These are phyloP conservation scores for Thamnidium elegans DNA, from an alignment of 192 early-diverging fungal species.

Conservation along the genomic window DNA sequence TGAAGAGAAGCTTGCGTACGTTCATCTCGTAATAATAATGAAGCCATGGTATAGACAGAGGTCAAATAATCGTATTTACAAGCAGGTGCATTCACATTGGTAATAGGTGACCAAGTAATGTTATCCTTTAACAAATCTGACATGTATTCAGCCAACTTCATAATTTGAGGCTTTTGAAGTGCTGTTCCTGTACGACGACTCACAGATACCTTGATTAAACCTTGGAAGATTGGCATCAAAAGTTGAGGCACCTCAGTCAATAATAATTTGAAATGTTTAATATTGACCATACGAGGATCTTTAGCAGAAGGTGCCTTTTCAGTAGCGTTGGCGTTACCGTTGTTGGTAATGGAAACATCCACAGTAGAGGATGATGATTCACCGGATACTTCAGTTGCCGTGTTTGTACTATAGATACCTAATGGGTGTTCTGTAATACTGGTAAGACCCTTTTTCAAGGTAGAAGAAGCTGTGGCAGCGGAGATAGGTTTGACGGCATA, in stretches of 20 bases:
- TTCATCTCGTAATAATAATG: conserved; percentile 59
- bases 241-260: conserved; percentile 64
- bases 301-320: conserved; percentile 30
- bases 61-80: conserved; percentile 56
- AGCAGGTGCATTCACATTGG: conserved; percentile 15
- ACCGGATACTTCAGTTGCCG: conserved; percentile 6
- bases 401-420: conserved; percentile 19
- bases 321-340: conserved; percentile 3
- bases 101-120: conserved; percentile 34
- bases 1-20: conserved; percentile 56
- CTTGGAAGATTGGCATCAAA: conserved; percentile 63
- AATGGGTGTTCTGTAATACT: conserved; percentile 22
- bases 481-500: conserved; percentile 45
- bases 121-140: conserved; percentile 51
- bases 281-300: conserved; percentile 64
- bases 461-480: conserved; percentile 8
- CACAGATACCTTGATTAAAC: conserved; percentile 59
- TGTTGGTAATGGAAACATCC: neutral
- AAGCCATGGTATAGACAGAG: conserved; percentile 51
- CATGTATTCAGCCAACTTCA: conserved; percentile 59
- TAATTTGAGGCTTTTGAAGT: conserved; percentile 46
- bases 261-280: conserved; percentile 60
- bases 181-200: conserved; percentile 51
- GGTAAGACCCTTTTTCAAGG: conserved; percentile 31
- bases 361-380: neutral